A percentile compares a stretch with the other conserved stretches of the same genome.
Conservation (phyloP, 2,329 filamentous ascomycete genomes). For the Corinectria fuckeliana region DNA sequence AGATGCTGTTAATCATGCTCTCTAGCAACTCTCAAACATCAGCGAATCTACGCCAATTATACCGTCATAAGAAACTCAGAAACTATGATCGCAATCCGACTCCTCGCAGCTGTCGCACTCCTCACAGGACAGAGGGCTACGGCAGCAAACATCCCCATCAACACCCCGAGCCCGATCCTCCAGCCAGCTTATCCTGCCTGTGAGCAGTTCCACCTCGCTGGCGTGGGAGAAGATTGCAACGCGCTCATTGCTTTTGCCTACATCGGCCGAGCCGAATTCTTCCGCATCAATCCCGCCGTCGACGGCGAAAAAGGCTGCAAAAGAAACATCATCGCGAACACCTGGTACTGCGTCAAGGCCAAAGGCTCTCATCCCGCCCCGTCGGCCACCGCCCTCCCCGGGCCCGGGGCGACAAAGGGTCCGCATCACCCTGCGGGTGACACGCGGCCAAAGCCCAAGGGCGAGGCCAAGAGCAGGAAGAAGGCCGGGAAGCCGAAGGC, state of each 20-base stretch:
- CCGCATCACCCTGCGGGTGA: background rate
- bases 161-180: slow-evolving; percentile 21
- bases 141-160: slow-evolving; percentile 10
- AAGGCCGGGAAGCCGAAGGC: slow-evolving; percentile 1
- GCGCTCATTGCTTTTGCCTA: slow-evolving; percentile 10
- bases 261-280: slow-evolving; percentile 12
- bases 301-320: slow-evolving; percentile 7
- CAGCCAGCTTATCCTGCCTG: slow-evolving; percentile 12
- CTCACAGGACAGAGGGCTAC: background rate
- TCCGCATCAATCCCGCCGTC: slow-evolving; percentile 18
- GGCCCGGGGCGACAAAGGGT: background rate
- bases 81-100: background rate
- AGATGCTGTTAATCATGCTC: background rate
- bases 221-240: slow-evolving; percentile 7
- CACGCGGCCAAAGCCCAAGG: background rate
- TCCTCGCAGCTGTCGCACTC: background rate
- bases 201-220: slow-evolving; percentile 13
- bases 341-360: slow-evolving; percentile 33
- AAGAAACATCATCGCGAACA: background rate
- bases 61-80: background rate
- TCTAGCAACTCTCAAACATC: background rate
- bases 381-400: background rate
- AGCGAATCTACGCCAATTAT: background rate
- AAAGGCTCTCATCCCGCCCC: background rate
- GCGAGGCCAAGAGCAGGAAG: background rate